phyloP scores from a whole-genome alignment of 495 filamentous ascomycete species.

The Annulohypoxylon maeteangense region DNA sequence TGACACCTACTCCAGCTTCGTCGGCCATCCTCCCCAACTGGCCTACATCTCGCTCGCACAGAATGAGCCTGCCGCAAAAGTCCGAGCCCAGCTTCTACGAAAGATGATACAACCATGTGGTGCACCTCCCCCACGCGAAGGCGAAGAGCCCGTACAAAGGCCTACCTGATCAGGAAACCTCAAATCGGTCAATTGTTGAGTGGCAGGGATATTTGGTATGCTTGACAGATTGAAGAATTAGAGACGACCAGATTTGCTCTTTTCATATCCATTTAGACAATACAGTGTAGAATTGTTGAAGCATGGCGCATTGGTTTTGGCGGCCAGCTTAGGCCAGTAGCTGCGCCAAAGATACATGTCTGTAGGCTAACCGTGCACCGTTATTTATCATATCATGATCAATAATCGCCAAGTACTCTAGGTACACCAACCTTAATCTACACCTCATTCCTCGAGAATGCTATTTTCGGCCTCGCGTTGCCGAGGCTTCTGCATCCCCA shows the following conservation, averaged over 20 bases:
- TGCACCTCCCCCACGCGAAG: slow-evolving; percentile 76
- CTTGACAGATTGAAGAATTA: not conserved
- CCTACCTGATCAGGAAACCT: slow-evolving; percentile 2
- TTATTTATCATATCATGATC: slow-evolving; percentile 1
- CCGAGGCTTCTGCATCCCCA: slow-evolving; percentile 56
- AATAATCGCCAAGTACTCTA: not conserved
- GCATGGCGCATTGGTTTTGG: not conserved
- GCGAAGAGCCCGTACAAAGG: slow-evolving; percentile 49
- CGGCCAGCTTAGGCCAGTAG: not conserved
- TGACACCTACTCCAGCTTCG: slow-evolving; percentile 82
- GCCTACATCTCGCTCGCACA: slow-evolving; percentile 90
- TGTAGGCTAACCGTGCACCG: not conserved
- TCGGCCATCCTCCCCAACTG: slow-evolving; percentile 89
- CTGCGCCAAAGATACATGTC: not conserved
- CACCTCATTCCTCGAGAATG: slow-evolving; percentile 48
- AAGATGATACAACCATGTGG: slow-evolving; percentile 94
- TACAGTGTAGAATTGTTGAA: not conserved
- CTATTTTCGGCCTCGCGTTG: slow-evolving; percentile 30
- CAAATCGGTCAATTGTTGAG: not conserved
- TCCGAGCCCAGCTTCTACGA: slow-evolving; percentile 81
- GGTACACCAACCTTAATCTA: not conserved
- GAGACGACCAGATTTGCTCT: not conserved
- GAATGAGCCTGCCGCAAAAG: slow-evolving; percentile 84
- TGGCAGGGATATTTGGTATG: not conserved
- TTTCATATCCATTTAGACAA: not conserved